Base-by-base conservation (phyloP, 139 green algal species). In the Gonium pectorale region DNA sequence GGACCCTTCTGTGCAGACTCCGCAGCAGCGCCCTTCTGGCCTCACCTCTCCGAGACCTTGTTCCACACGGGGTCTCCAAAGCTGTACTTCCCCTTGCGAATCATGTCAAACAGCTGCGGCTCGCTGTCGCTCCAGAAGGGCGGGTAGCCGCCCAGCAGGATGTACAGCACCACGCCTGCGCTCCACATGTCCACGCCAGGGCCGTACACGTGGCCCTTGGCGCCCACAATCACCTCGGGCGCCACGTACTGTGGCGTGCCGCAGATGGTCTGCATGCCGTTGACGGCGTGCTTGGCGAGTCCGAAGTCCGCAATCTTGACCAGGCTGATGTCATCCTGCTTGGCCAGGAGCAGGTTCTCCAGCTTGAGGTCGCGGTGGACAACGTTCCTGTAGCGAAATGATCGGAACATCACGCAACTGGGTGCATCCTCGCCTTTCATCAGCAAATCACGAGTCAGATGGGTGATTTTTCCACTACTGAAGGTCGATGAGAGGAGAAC, bases 181-280 rank as follows among this genome's bases (percentile, higher is more conserved):
- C 78, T 90, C 94, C 94, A 97, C 91, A 96, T 93, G 89, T 97
- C 93, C 31, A 93, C 89, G 54, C 69, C 85, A n/a, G 88, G 90
- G 0, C 87, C 87, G 43, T 92, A 93, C 67, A 85, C 67, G 5
- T 83, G 54, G 4, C 73, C 68, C 46, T 87, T 79, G 11, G 69
- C 77, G 33, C 88, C 87, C 51, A 90, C 81, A 66, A 98, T 98
- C 79, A 99, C 94, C 87, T 99, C 97, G 9, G 97, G 97, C 1
- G 96, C 96, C 26, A 99, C 95, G 67, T 99, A 99, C 79, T 94
- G 90, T 29, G 96, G 96, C 19, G 96, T 98, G 13, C 96, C 96
- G 49, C 95, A 98, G 60, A 98, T 90, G 11, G 96, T 98, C 63
- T 90, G 88, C 90, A 98, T 94, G 8, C 86, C 79, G 19, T 60